phyloP scores from a whole-genome alignment of 163 green algal species.

The Scenedesmus sp. region DNA sequence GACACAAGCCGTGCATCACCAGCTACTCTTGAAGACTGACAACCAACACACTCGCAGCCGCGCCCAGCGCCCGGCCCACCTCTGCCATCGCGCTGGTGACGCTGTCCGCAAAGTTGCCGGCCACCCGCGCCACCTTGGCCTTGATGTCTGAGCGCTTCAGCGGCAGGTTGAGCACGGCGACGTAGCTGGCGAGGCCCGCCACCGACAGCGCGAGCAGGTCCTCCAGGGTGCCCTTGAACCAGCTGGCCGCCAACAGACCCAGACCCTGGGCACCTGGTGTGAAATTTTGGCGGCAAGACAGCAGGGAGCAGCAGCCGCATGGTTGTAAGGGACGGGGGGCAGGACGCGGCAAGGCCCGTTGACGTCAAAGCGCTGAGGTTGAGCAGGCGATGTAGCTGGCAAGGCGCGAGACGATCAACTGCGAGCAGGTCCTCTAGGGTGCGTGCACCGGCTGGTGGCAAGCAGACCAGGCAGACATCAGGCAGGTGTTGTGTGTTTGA shows the following conservation, averaged over 20 bases:
- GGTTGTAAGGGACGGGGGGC: too few species aligned
- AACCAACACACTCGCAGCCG: constrained; percentile 56
- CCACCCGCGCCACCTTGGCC: constrained; percentile 71
- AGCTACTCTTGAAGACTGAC: too few species aligned
- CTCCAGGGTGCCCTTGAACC: constrained; percentile 86
- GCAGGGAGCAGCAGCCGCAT: background rate
- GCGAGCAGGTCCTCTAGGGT: constrained; percentile 88
- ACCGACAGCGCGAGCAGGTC: constrained; percentile 86
- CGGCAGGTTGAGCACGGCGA: constrained; percentile 85
- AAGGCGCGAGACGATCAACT: constrained; percentile 79
- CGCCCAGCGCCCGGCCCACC: constrained; percentile 52
- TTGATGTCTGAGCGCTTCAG: constrained; percentile 84
- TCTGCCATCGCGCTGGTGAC: constrained; percentile 52
- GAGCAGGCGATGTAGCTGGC: constrained; percentile 81
- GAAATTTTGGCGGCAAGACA: too few species aligned
- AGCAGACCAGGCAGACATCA: too few species aligned
- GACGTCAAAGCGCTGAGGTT: constrained; percentile 77
- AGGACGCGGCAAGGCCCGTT: too few species aligned
- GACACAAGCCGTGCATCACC: background rate
- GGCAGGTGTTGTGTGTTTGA: too few species aligned
- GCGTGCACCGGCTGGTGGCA: constrained; percentile 75
- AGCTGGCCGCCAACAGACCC: constrained; percentile 73
- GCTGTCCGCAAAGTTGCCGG: constrained; percentile 60
- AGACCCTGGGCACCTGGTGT: constrained; percentile 68
- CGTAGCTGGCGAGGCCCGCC: constrained; percentile 73